A percentile compares a stretch with the other conserved stretches of the same genome.
These are phyloP conservation scores for Coemansia sp. DNA, from an alignment of 192 early-diverging fungal genomes.

Conservation along the genomic window DNA sequence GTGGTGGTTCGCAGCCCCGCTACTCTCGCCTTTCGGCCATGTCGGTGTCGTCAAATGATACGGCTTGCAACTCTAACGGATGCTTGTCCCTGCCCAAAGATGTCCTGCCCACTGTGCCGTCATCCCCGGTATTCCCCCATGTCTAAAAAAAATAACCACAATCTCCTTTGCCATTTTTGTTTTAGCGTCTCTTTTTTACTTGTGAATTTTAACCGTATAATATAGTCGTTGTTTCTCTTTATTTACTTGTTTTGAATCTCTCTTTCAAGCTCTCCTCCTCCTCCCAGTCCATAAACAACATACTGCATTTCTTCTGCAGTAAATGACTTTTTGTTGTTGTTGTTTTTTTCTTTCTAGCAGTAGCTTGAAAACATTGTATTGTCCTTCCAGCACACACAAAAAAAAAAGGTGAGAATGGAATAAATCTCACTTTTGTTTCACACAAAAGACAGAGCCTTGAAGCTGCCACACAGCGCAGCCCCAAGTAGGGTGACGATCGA, in stretches of 20 bases:
- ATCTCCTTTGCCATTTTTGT: not conserved
- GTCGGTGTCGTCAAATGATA: slow-evolving; percentile 41
- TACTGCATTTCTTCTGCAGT: no score
- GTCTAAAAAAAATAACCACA: no score
- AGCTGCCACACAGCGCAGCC: slow-evolving; percentile 41
- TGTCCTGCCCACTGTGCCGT: not conserved
- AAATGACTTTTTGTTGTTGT: no score
- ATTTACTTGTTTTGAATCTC: not conserved
- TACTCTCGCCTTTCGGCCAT: slow-evolving; percentile 34
- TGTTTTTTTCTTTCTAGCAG: not conserved
- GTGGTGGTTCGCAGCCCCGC: no score
- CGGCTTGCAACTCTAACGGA: slow-evolving; percentile 28
- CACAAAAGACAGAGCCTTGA: slow-evolving; percentile 36
- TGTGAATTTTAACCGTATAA: not conserved
- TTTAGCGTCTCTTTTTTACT: not conserved
- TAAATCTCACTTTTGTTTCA: not conserved
- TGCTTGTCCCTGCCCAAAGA: slow-evolving; percentile 27
- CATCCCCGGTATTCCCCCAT: not conserved
- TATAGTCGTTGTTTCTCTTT: not conserved
- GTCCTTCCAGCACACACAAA: not conserved
- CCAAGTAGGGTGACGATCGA: slow-evolving; percentile 31
- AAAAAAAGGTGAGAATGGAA: no score
- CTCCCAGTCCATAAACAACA: no score
- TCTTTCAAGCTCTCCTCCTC: no score
- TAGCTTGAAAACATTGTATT: not conserved